These are phyloP conservation scores for Erigeron canadensis DNA, from an alignment of 129 eudicot genomes.

Conservation along the genomic window DNA sequence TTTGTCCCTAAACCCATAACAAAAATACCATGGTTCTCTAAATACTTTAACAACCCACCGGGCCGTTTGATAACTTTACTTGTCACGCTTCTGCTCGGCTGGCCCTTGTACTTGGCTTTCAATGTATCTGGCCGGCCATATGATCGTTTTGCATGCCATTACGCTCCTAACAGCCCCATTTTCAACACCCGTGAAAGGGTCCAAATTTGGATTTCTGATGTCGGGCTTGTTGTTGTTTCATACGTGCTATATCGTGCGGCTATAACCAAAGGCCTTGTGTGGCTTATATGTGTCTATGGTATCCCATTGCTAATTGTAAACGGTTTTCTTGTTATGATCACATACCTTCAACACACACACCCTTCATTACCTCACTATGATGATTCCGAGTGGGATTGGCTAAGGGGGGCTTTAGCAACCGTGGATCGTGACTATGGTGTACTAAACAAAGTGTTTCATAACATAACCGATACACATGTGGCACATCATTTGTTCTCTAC, in stretches of 20 bases:
- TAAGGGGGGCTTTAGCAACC: conserved; percentile 61
- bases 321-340: conserved; percentile 46
- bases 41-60: conserved; percentile 40
- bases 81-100: conserved; percentile 33
- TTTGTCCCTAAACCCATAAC: no score
- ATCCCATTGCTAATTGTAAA: conserved; percentile 38
- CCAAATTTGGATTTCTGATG: conserved; percentile 35
- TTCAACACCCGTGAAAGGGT: conserved; percentile 36
- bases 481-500: conserved; percentile 31
- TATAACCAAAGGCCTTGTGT: conserved; percentile 28
- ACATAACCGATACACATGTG: conserved; percentile 55
- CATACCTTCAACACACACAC: conserved; percentile 53
- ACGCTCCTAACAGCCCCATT: conserved; percentile 42
- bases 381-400: conserved; percentile 51
- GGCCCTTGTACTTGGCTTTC: conserved; percentile 48
- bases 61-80: conserved; percentile 29
- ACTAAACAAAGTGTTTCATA: conserved; percentile 56
- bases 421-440: conserved; percentile 55
- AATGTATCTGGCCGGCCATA: conserved; percentile 45
- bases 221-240: conserved; percentile 32
- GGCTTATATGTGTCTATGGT: conserved; percentile 34
- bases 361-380: conserved; percentile 48
- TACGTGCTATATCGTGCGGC: conserved; percentile 26
- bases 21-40: conserved; percentile 31
- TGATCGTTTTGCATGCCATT: conserved; percentile 60